Conservation (phyloP, 2,329 filamentous ascomycete genomes). For the Drechslera avenae region DNA sequence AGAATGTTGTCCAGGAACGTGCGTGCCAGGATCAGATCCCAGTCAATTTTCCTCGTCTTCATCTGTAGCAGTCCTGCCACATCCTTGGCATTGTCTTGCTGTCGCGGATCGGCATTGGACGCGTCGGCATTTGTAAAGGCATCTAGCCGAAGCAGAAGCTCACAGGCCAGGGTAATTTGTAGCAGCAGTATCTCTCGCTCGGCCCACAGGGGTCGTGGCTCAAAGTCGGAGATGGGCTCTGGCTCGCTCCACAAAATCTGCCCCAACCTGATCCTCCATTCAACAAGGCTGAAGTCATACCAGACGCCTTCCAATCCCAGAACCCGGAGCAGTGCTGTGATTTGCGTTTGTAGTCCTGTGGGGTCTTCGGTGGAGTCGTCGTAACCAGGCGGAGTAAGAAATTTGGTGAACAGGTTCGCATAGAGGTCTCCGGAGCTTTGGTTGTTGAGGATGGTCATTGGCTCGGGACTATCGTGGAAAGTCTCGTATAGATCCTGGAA, state of each 20-base stretch:
- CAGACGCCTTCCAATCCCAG: constrained; percentile 70
- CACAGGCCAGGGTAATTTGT: constrained; percentile 60
- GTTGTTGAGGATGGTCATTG: constrained; percentile 57
- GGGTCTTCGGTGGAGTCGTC: constrained; percentile 57
- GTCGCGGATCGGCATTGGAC: constrained; percentile 45
- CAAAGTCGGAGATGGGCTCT: constrained; percentile 28
- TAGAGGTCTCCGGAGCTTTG: constrained; percentile 59
- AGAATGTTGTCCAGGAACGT: constrained; percentile 60
- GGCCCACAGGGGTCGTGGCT: constrained; percentile 33
- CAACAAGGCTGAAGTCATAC: constrained; percentile 75
- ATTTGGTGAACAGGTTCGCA: constrained; percentile 50
- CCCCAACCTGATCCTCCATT: constrained; percentile 75
- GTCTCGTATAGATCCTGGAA: constrained; percentile 61
- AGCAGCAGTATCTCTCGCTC: constrained; percentile 61
- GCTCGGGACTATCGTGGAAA: constrained; percentile 59
- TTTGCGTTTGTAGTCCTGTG: constrained; percentile 70
- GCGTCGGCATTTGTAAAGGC: constrained; percentile 47
- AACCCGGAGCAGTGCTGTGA: constrained; percentile 69
- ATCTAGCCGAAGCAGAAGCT: constrained; percentile 60
- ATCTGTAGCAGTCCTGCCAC: constrained; percentile 53
- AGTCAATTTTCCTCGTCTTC: constrained; percentile 59
- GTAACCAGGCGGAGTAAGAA: constrained; percentile 49
- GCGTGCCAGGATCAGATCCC: constrained; percentile 61
- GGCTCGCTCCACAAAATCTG: constrained; percentile 69
- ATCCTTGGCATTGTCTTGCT: constrained; percentile 51